Evolutionary conservation across 768 basidiomycete genomes (phyloP).

Genomic region (Auricularia heimuer): DNA sequence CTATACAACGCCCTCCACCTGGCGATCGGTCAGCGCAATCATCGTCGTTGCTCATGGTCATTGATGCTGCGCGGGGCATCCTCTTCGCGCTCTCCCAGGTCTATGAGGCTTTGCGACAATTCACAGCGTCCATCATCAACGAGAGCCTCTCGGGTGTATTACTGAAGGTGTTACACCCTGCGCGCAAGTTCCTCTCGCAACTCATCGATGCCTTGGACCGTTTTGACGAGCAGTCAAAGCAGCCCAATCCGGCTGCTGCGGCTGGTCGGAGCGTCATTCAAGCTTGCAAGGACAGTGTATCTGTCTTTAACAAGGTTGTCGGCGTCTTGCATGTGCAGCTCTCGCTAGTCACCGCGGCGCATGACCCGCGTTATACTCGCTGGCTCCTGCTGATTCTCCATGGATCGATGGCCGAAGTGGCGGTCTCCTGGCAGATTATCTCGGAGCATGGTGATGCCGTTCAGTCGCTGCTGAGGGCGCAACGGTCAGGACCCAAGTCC

Average conservation of each 20-base stretch:
- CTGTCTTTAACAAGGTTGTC: conserved; percentile 80
- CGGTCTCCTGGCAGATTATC: conserved; percentile 74
- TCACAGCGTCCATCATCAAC: conserved; percentile 71
- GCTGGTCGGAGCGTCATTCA: conserved; percentile 74
- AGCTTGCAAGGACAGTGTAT: conserved; percentile 73
- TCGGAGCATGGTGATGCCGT: conserved; percentile 61
- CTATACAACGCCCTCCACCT: conserved; percentile 50
- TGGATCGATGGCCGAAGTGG: conserved; percentile 82
- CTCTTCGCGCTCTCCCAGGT: conserved; percentile 89
- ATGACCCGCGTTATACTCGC: conserved; percentile 81
- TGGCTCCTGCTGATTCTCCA: conserved; percentile 82
- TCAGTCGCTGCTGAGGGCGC: conserved; percentile 47
- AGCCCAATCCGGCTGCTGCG: conserved; percentile 53
- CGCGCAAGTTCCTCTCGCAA: conserved; percentile 67
- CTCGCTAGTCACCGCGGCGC: conserved; percentile 57
- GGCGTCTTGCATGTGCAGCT: conserved; percentile 74
- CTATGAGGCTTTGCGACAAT: conserved; percentile 80
- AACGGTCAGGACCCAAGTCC: conserved; percentile 25
- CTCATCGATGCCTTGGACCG: conserved; percentile 84
- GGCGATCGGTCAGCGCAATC: conserved; percentile 19
- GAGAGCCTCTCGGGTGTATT: conserved; percentile 75
- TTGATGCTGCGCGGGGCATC: conserved; percentile 86
- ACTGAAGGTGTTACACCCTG: conserved; percentile 77
- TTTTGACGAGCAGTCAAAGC: conserved; percentile 75
- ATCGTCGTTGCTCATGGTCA: conserved; percentile 50